These are phyloP conservation scores for Cyphellophora europaea DNA, from an alignment of 2,329 filamentous ascomycete species.

Conservation along the genomic window DNA sequence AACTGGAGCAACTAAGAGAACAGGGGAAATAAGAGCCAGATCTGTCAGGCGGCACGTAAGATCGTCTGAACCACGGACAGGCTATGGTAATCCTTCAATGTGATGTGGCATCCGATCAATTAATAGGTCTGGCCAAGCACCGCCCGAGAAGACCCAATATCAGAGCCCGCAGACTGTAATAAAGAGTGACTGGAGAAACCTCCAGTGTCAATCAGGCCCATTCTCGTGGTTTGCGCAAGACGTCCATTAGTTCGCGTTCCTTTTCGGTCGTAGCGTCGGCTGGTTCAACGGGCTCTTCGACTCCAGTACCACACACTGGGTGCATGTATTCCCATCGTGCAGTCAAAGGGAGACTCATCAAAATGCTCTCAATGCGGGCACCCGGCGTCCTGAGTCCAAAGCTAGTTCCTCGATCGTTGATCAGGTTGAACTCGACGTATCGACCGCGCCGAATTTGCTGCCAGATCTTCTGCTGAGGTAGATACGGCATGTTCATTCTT, in stretches of 20 bases:
- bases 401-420: slow-evolving; percentile 88
- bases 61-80: too few species aligned
- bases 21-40: too few species aligned
- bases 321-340: slow-evolving; percentile 97
- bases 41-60: too few species aligned
- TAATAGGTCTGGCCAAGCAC: too few species aligned
- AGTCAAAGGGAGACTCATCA: slow-evolving; percentile 92
- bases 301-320: slow-evolving; percentile 35
- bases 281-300: slow-evolving; percentile 33
- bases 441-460: slow-evolving; percentile 89
- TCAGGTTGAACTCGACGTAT: slow-evolving; percentile 97
- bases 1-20: too few species aligned
- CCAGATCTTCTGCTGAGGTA: slow-evolving; percentile 82
- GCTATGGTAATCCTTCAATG: too few species aligned
- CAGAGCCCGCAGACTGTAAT: too few species aligned
- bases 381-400: slow-evolving; percentile 92
- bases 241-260: slow-evolving; percentile 73
- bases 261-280: slow-evolving; percentile 25
- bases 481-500: slow-evolving; percentile 87
- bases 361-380: slow-evolving; percentile 85
- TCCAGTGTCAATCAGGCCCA: slow-evolving; percentile 49
- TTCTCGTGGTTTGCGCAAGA: slow-evolving; percentile 51
- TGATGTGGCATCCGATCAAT: too few species aligned
- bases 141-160: too few species aligned
- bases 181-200: too few species aligned